Evolutionary conservation across 2,329 filamentous ascomycete species (phyloP).

Genomic region (Chlorencoelia australis): DNA sequence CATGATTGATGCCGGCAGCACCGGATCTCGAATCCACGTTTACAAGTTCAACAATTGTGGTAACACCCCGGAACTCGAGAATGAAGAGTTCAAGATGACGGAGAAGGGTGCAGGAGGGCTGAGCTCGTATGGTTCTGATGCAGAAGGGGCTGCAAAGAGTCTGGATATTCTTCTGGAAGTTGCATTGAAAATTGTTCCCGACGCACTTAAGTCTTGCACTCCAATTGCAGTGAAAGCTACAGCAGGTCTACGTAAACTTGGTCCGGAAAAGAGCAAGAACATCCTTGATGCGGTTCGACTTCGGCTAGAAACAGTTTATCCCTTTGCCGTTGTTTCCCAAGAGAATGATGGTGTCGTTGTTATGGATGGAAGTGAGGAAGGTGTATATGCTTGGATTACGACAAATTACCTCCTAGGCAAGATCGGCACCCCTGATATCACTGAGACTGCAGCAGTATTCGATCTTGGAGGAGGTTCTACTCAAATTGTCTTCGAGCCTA

Average conservation of each 20-base stretch:
- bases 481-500: constrained; percentile 97
- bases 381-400: constrained; percentile 98
- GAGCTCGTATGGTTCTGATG: constrained; percentile 79
- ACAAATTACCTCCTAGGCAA: constrained; percentile 98
- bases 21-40: constrained; percentile 93
- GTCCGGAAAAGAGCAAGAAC: constrained; percentile 66
- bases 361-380: constrained; percentile 96
- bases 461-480: constrained; percentile 95
- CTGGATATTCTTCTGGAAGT: constrained; percentile 81
- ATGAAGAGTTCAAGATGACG: constrained; percentile 89
- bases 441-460: constrained; percentile 85
- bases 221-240: constrained; percentile 98
- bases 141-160: constrained; percentile 79
- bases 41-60: constrained; percentile 99
- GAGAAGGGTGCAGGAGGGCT: constrained; percentile 73
- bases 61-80: constrained; percentile 84
- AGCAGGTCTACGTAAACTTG: constrained; percentile 81
- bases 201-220: constrained; percentile 82
- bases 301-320: constrained; percentile 79
- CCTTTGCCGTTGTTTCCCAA: constrained; percentile 84
- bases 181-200: constrained; percentile 74
- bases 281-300: constrained; percentile 78
- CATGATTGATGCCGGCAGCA: constrained; percentile 98
- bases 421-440: constrained; percentile 86
- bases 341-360: constrained; percentile 85